Base-by-base conservation (phyloP, 257 asterid genomes). In the Solanum dulcamara region DNA sequence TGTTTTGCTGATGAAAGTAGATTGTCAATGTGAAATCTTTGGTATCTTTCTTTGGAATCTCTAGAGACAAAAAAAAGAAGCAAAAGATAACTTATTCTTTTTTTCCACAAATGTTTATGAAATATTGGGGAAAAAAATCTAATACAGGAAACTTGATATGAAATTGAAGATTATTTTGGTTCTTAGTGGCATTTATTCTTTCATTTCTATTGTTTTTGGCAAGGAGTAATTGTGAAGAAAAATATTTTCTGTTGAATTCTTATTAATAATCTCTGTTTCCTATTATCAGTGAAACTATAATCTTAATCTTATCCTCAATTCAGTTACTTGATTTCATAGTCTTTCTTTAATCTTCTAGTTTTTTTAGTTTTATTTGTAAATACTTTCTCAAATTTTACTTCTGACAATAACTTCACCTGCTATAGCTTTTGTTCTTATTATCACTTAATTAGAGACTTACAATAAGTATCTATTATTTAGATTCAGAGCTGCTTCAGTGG, bases 401-500 rank as follows among this genome's bases (percentile, higher is more conserved):
- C 6, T 28, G 64, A 46, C 64, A 17, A 17, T 77, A 77, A 15
- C 28, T 77, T 77, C 64, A 14, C 28, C 4, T n/a, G n/a, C n/a
- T n/a, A n/a, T n/a, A n/a, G n/a, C n/a, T n/a, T 28, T 26, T 33
- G 12, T 70, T 74, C 40, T 84, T 13, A 44, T 57, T 30, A 67
- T 20, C 55, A 32, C 83, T 66, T 74, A 14, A 18, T 59, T n/a
- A 50, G 85, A 80, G 83, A 71, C 72, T 88, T 83, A 79, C 84
- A 85, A 81, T 7, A 71, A 8, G 86, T 86, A 86, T 70, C 81
- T 64, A 50, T 88, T 77, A 84, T 88, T 30, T 90, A 96, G 99
- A 91, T 87, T 33, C 88, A 37, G 94, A 93, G 71, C 89, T 51
- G 79, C 88, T 84, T 81, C 92, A 87, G 64, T 96, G 99, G 99